phyloP scores from a whole-genome alignment of 2,329 filamentous ascomycete species.

The Neopestalotiopsis rosae region DNA sequence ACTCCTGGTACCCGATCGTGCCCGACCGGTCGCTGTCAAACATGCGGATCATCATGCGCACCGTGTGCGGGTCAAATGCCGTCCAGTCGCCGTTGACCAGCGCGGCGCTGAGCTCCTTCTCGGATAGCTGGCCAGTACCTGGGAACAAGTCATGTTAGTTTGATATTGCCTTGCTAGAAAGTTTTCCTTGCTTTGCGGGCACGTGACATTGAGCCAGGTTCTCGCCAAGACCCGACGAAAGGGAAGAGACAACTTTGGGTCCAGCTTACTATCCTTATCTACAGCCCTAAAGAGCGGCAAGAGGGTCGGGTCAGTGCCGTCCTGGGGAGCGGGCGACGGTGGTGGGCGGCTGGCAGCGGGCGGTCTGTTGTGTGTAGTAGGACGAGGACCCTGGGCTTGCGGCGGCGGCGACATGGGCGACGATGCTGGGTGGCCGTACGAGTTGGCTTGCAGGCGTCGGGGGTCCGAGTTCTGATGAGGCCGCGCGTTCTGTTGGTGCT shows the following conservation, averaged over 20 bases:
- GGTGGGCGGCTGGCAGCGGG: conserved; percentile 67
- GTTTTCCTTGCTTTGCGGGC: not conserved
- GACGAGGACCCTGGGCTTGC: conserved; percentile 46
- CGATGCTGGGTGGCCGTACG: conserved; percentile 28
- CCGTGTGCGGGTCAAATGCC: conserved; percentile 90
- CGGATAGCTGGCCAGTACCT: conserved; percentile 82
- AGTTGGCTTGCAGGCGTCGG: conserved; percentile 20
- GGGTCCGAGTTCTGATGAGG: conserved; percentile 23
- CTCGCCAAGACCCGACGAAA: not conserved
- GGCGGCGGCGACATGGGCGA: conserved; percentile 57
- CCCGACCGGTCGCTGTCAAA: conserved; percentile 92
- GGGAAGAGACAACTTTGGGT: not conserved
- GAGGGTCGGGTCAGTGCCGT: conserved; percentile 72
- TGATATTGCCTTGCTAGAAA: not conserved
- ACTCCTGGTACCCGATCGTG: conserved; percentile 92
- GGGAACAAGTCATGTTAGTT: conserved; percentile 13
- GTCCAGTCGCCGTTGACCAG: conserved; percentile 97
- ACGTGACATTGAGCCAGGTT: not conserved
- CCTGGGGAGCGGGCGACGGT: conserved; percentile 63
- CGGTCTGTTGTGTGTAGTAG: conserved; percentile 53
- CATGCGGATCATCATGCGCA: conserved; percentile 99
- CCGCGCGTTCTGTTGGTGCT: conserved; percentile 2
- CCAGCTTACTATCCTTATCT: conserved; percentile 75
- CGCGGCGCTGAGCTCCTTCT: conserved; percentile 84
- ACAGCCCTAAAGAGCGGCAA: conserved; percentile 89